Evolutionary conservation across 164 flowering plant genomes (phyloP), one percentile per base, ranked within the genome.

Genomic region (Chloranthus sessilifolius): DNA sequence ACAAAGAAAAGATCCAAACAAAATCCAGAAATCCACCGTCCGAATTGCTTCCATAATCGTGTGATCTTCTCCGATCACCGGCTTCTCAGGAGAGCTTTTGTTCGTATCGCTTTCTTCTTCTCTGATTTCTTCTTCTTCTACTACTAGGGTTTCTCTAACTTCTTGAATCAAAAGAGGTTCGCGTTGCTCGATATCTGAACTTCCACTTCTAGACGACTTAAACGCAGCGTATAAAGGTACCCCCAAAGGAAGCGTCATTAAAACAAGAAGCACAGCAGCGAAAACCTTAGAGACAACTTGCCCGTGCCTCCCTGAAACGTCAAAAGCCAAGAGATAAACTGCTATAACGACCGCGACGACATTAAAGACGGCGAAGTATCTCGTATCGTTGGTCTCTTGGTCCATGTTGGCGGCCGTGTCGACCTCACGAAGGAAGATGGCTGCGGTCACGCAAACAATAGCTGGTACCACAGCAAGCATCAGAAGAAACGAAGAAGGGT

Each of bases 31-130:
- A 59, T 90, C 95, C 16, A 76, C 11, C 2, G 82, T 81, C 67
- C 10, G 29, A 37, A 82, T 0, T 9, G 88, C 85, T 61, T 90
- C 82, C 3, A 68, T 0, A 1, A 90, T 75, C 37, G 97, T 81
- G 56, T 84, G 95, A 21, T 90, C 98, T 46, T 87, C 98, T n/a
- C 95, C 95, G 3, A 90, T 47, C 55, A 49, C 62, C 48, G 88
- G 88, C 63, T 21, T 27, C 28, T 34, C 66, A 29, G 7, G 52
- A 30, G 24, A 54, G 37, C 17, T 24, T n/a, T n/a, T n/a, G 43
- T 12, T 57, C 56, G 21, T 56, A 14, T 25, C 55, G 3, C 30
- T 40, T 33, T 15, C 54, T 59, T 58, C 42, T 47, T 26, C 22
- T 50, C 47, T 20, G 48, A 24, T 19, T 46, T 53, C 14, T 29